Base-by-base conservation (phyloP, 2,329 filamentous ascomycete species). In the Huntiella abstrusa region DNA sequence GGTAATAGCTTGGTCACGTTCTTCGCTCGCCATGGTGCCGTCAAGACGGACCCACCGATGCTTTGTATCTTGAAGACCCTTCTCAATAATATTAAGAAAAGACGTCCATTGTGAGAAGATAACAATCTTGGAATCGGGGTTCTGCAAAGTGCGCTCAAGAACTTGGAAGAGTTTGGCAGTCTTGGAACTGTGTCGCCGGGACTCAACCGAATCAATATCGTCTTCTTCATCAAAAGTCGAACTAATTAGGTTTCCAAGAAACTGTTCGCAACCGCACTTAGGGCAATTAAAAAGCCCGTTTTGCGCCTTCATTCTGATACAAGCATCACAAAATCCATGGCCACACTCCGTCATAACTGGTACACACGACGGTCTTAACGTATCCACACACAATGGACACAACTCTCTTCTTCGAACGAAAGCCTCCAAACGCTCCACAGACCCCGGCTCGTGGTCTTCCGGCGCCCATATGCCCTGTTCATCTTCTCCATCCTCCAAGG, bases 321-420 rank as follows among this genome's bases (percentile, higher is more conserved):
- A 94, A 4, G 65, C 62, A 16, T 66, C 67, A 53, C 85, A 86
- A 59, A 86, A 94, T 1, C 77, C 67, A 58, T 94, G 86, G 19
- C 82, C 83, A 61, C 86, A 94, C 41, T 77, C 73, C 1, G 85
- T 93, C 54, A 94, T 92, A 45, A 91, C 75, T 0, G 86, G 83
- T 3, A 73, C 65, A 19, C 75, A 73, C n/a, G 45, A 33, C n/a
- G 44, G 17, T 12, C 35, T 44, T 2, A 88, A 66, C 0, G 66
- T 64, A 28, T 92, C 84, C 32, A 87, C 71, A 59, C 87, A 94
- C 44, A 94, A 73, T 0, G 83, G 69, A 55, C 87, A 94, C 50
- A 87, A 79, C 54, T 93, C 86, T 51, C 83, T 81, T 40, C 69
- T 80, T 52, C 33, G 38, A 33, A 50, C 43, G 11, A 46, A 35